Evolutionary conservation across 805 yeast species (phyloP).

Genomic region (Lipomyces yamadae): DNA sequence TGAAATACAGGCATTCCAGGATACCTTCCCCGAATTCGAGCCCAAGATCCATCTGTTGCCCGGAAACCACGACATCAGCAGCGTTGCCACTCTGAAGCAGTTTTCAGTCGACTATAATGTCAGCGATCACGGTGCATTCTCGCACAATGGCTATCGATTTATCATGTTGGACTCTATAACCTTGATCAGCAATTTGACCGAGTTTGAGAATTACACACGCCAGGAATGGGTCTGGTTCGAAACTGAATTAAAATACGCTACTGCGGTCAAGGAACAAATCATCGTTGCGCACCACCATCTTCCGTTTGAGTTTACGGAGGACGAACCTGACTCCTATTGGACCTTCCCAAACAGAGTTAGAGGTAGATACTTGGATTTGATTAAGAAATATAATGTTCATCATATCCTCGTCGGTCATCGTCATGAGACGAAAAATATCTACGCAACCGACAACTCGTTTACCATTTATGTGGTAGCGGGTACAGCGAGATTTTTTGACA

Average conservation of each 20-base stretch:
- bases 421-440: slow-evolving; percentile 10
- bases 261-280: not conserved
- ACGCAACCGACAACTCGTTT: slow-evolving; percentile 10
- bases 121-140: slow-evolving; percentile 11
- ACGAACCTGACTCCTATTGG: slow-evolving; percentile 11
- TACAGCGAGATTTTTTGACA: slow-evolving; percentile 13
- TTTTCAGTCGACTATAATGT: slow-evolving; percentile 8
- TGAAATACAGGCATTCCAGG: slow-evolving; percentile 13
- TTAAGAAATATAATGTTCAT: slow-evolving; percentile 5
- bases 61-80: slow-evolving; percentile 12
- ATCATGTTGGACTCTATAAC: slow-evolving; percentile 12
- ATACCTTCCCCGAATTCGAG: slow-evolving; percentile 10
- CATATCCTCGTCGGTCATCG: slow-evolving; percentile 15
- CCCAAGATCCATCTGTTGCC: slow-evolving; percentile 11
- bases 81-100: slow-evolving; percentile 8
- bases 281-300: slow-evolving; percentile 14
- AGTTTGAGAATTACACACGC: not conserved
- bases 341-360: slow-evolving; percentile 13
- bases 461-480: slow-evolving; percentile 14
- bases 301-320: slow-evolving; percentile 12
- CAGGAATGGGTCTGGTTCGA: slow-evolving; percentile 8
- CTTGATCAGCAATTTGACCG: slow-evolving; percentile 12
- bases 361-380: not conserved
- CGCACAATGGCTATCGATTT: slow-evolving; percentile 11
- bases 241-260: not conserved